These are phyloP conservation scores for Monascus ruber DNA, from an alignment of 2,329 filamentous ascomycete genomes.

Conservation along the genomic window DNA sequence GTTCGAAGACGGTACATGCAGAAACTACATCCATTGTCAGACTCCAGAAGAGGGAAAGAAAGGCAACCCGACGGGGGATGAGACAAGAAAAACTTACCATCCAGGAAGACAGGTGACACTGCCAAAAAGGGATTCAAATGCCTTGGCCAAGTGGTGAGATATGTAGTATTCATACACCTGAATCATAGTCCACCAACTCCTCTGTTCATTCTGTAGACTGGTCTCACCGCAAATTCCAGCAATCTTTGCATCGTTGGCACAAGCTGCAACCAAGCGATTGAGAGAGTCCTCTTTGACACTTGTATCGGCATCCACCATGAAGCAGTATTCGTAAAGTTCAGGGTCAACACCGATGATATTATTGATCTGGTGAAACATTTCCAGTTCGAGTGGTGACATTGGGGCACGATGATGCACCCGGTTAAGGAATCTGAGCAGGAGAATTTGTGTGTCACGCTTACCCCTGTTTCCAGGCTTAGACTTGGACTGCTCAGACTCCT, in stretches of 20 bases:
- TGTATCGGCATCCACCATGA: conserved; percentile 98
- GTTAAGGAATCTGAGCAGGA: conserved; percentile 96
- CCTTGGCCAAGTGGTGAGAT: conserved; percentile 91
- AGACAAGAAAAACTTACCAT: conserved; percentile 56
- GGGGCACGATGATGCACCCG: conserved; percentile 86
- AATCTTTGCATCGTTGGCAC: conserved; percentile 89
- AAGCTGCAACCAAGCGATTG: conserved; percentile 84
- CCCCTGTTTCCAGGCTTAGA: conserved; percentile 94
- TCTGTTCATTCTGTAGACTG: conserved; percentile 86
- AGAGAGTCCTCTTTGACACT: conserved; percentile 84
- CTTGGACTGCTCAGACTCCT: conserved; percentile 84
- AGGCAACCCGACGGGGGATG: neutral
- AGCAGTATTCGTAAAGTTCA: conserved; percentile 89
- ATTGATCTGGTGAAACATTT: conserved; percentile 99
- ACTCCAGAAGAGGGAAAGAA: neutral
- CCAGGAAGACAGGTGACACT: conserved; percentile 97
- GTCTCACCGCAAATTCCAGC: conserved; percentile 97
- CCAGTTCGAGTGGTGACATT: conserved; percentile 91
- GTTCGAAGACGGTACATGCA: conserved; percentile 96
- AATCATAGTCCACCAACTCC: conserved; percentile 99
- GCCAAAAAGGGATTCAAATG: conserved; percentile 94
- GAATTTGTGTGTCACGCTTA: conserved; percentile 94
- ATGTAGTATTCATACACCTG: conserved; percentile 99
- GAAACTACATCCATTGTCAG: conserved; percentile 52
- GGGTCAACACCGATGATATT: conserved; percentile 98